Conservation (phyloP, 2,329 filamentous ascomycete species). For the Cladosporium sp. region DNA sequence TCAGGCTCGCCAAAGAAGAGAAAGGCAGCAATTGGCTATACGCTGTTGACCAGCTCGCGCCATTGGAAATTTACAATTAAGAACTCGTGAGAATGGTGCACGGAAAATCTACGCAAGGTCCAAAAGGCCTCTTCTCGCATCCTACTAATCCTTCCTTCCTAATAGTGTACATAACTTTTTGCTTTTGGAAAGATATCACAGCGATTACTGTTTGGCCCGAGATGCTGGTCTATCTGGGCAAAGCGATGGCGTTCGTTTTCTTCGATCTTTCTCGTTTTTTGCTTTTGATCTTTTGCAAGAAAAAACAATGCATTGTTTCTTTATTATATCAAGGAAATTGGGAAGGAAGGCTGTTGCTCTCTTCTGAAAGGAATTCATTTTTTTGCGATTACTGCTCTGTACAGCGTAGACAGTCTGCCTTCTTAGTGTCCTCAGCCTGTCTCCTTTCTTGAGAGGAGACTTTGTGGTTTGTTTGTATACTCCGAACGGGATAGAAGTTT, state of each 20-base stretch:
- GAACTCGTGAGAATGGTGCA: no score
- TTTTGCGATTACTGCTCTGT: neutral
- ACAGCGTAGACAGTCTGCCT: no score
- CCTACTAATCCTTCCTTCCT: neutral
- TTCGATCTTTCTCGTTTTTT: neutral
- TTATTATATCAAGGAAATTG: no score
- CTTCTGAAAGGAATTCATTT: no score
- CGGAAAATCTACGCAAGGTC: no score
- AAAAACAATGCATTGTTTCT: neutral
- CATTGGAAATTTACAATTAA: constrained; percentile 78
- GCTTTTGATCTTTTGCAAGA: neutral
- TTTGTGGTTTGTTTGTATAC: no score
- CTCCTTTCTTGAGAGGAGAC: no score
- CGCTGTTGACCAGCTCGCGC: constrained; percentile 91
- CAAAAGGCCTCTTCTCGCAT: no score
- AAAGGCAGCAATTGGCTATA: constrained; percentile 94
- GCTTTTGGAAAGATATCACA: neutral
- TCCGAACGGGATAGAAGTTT: no score
- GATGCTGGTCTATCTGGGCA: neutral
- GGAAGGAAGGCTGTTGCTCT: no score
- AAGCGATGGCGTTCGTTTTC: neutral
- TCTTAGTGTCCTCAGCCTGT: no score
- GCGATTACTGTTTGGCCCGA: neutral
- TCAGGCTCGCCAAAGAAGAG: constrained; percentile 78
- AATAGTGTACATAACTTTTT: neutral